These are phyloP conservation scores for Coriaria nepalensis DNA, from an alignment of 306 rosid species.

Conservation along the genomic window DNA sequence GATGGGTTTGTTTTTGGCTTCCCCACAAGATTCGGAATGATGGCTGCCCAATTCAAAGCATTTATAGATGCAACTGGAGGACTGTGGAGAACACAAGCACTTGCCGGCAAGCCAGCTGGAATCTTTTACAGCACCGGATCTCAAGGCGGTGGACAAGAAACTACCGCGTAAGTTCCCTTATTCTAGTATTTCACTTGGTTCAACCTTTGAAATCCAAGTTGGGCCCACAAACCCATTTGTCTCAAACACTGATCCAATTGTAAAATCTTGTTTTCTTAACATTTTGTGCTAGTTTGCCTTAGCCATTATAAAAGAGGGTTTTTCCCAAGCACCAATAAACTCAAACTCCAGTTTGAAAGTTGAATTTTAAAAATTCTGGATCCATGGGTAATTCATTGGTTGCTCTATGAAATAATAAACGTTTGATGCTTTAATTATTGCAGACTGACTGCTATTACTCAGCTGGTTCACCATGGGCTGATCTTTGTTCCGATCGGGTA, in stretches of 20 bases:
- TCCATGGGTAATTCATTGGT: no score
- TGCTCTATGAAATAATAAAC: not conserved
- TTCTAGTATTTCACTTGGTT: not conserved
- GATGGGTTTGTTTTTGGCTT: slow-evolving; percentile 85
- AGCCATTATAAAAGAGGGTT: no score
- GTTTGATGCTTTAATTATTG: not conserved
- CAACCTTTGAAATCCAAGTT: no score
- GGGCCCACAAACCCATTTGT: no score
- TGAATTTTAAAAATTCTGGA: no score
- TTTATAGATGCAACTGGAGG: slow-evolving; percentile 85
- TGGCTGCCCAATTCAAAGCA: slow-evolving; percentile 95
- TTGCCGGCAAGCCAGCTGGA: slow-evolving; percentile 94
- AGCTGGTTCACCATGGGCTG: slow-evolving; percentile 93
- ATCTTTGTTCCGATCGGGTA: slow-evolving; percentile 81
- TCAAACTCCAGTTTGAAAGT: no score
- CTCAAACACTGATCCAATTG: no score
- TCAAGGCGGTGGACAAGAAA: slow-evolving; percentile 97
- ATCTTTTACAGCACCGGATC: slow-evolving; percentile 90
- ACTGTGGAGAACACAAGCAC: slow-evolving; percentile 78
- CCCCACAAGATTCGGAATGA: slow-evolving; percentile 97
- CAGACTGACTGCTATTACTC: slow-evolving; percentile 94
- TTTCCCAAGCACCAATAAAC: no score
- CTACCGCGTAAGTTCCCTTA: slow-evolving; percentile 72
- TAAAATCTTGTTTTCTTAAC: no score
- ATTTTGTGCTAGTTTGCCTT: no score